Base-by-base conservation (phyloP, 805 yeast species). In the Schizosaccharomyces octosporus region DNA sequence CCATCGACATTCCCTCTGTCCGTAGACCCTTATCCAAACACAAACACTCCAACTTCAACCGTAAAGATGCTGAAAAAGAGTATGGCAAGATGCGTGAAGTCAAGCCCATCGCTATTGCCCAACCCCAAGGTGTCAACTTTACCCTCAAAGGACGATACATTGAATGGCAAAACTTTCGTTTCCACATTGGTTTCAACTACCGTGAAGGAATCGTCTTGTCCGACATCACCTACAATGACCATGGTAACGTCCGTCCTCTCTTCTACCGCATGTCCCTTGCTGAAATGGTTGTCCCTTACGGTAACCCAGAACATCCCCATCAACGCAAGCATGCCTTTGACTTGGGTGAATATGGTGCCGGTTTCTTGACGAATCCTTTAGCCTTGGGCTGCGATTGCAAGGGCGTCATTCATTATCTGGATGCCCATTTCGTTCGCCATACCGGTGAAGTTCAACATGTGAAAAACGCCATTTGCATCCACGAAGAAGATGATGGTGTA, bases 331-430 rank as follows among this genome's bases (percentile, higher is more conserved):
- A 85, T 68, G 93, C 93, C 55, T 80, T 85, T 72, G 93, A 85
- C 73, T 81, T 85, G 66, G 93, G 93, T 71, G 93, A 85, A 72
- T 84, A 84, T 70, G 93, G 93, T 74, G 90, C 88, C 64, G 93
- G 93, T 69, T 80, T 81, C 75, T 81, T 85, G 82, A 82, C 93
- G 61, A 85, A 85, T 73, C 85, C 89, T 42, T 76, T 85, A 65
- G 74, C 84, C 24, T 77, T 84, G 62, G 90, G 90, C 54, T 85
- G 93, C 71, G 93, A 85, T 72, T 85, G 93, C 75, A 84, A 85
- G 71, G 93, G 93, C 70, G 87, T 81, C 57, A 85, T 85, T 67
- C 89, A 85, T 71, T 85, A 85, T 73, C 70, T 85, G 72, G 89
- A 85, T 72, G 89, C 86, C n/a, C 82, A 80, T 71, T 82, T 83